phyloP scores from a whole-genome alignment of 2,329 filamentous ascomycete genomes.

The Fusarium subglutinans region DNA sequence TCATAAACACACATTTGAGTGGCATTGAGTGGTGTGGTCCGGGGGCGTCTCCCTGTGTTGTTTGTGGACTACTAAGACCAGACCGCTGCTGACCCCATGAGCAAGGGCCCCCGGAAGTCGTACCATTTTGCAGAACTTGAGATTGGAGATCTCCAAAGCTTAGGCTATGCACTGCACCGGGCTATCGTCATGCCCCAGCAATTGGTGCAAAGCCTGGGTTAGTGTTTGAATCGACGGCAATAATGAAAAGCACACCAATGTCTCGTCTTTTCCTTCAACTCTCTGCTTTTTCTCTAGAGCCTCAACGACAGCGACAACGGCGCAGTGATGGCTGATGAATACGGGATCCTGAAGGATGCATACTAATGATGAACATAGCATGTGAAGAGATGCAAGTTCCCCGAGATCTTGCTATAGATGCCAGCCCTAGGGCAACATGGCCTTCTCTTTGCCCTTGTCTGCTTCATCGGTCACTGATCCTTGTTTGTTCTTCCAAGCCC shows the following conservation, averaged over 20 bases:
- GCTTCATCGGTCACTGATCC: conserved; percentile 34
- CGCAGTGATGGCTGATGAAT: neutral
- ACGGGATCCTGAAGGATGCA: neutral
- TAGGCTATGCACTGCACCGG: conserved; percentile 35
- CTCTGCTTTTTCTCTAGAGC: neutral
- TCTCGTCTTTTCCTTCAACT: conserved; percentile 26
- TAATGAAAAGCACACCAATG: conserved; percentile 20
- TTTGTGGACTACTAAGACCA: conserved; percentile 32
- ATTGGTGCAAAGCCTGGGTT: conserved; percentile 35
- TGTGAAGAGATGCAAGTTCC: conserved; percentile 20
- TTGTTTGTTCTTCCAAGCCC: conserved; percentile 26
- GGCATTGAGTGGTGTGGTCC: conserved; percentile 31
- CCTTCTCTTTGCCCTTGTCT: conserved; percentile 26
- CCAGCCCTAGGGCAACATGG: conserved; percentile 36
- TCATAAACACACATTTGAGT: conserved; percentile 28
- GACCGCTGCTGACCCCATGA: conserved; percentile 38
- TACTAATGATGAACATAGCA: conserved; percentile 9
- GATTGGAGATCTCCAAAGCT: conserved; percentile 45
- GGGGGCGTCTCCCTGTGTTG: conserved; percentile 29
- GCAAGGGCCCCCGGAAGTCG: conserved; percentile 38
- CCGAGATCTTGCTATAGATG: conserved; percentile 21
- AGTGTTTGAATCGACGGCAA: conserved; percentile 26
- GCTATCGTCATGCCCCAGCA: conserved; percentile 39
- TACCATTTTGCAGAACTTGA: conserved; percentile 42
- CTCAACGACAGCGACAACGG: neutral